phyloP scores from a whole-genome alignment of 768 basidiomycete genomes.

The Strobilomyces dryophilus region DNA sequence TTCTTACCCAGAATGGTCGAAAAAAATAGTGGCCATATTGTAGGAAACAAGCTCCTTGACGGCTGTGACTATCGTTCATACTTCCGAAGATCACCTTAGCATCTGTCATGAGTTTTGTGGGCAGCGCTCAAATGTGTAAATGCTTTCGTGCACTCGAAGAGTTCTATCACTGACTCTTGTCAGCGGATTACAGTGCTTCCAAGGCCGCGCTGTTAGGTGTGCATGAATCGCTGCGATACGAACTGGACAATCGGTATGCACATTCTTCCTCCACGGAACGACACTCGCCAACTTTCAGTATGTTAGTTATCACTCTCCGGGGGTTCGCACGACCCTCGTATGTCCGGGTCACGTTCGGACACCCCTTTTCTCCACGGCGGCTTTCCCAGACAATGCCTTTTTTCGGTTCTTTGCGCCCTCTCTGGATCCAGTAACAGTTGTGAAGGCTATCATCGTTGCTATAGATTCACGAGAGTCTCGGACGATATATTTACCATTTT shows the following conservation, averaged over 20 bases:
- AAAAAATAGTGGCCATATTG: constrained; percentile 78
- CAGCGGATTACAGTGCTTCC: constrained; percentile 88
- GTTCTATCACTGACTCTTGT: constrained; percentile 7
- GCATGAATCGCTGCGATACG: constrained; percentile 82
- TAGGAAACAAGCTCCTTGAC: constrained; percentile 33
- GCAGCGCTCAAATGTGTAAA: constrained; percentile 74
- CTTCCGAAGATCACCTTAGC: constrained; percentile 64
- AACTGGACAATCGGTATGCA: constrained; percentile 74
- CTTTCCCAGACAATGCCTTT: constrained; percentile 44
- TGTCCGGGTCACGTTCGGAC: constrained; percentile 79
- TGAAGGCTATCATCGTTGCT: constrained; percentile 77
- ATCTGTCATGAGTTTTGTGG: constrained; percentile 69
- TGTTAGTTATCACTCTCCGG: constrained; percentile 61
- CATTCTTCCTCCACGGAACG: neutral
- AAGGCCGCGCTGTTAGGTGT: constrained; percentile 85
- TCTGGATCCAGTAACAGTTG: constrained; percentile 66
- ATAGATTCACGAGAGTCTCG: constrained; percentile 78
- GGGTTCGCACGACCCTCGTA: constrained; percentile 85
- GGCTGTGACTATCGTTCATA: constrained; percentile 9
- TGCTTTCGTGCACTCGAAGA: constrained; percentile 8
- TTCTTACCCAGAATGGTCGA: constrained; percentile 89
- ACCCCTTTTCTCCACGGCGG: constrained; percentile 64
- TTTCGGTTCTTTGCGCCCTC: constrained; percentile 77
- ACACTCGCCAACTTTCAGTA: neutral
- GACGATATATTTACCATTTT: constrained; percentile 70